Percentiles rank a stretch among this genome's conserved stretches.
Evolutionary conservation across 495 filamentous ascomycete genomes (phyloP).

Genomic region (Podospora tetraspora): DNA sequence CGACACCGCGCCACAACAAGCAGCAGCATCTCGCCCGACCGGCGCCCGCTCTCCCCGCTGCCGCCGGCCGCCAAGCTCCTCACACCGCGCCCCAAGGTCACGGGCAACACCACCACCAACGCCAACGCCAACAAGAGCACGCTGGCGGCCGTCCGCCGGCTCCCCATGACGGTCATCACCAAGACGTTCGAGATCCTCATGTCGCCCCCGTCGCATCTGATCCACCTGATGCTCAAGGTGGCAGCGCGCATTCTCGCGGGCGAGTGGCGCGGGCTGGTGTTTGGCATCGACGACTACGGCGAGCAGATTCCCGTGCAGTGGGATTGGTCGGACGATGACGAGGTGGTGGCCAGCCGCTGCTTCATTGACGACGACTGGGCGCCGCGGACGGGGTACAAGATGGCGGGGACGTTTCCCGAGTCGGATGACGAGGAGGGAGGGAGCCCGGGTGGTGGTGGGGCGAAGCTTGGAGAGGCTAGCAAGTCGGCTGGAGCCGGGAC

Average conservation of each 20-base stretch:
- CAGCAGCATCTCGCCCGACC: constrained; percentile 44
- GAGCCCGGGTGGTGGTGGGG: neutral
- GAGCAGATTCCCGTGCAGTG: constrained; percentile 50
- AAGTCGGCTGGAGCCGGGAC: neutral
- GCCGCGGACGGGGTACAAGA: constrained; percentile 12
- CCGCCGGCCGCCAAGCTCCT: constrained; percentile 62
- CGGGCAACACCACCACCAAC: neutral
- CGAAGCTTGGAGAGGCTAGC: neutral
- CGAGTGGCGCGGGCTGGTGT: constrained; percentile 49
- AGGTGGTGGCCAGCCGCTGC: constrained; percentile 18
- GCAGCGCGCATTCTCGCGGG: constrained; percentile 68
- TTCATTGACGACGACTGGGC: constrained; percentile 10
- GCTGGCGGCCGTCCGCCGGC: constrained; percentile 36
- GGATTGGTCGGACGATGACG: constrained; percentile 48
- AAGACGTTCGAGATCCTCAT: constrained; percentile 72
- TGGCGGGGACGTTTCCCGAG: constrained; percentile 29
- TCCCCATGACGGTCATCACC: constrained; percentile 63
- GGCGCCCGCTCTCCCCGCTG: constrained; percentile 64
- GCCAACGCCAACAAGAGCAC: constrained; percentile 1
- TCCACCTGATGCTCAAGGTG: constrained; percentile 72
- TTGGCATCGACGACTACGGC: constrained; percentile 43
- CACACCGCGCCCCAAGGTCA: constrained; percentile 35
- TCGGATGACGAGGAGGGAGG: constrained; percentile 17
- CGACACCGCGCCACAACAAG: constrained; percentile 30
- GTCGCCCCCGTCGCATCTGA: constrained; percentile 67